A percentile compares a stretch with the other conserved stretches of the same genome.
These are phyloP conservation scores for Pseudogymnoascus sp. DNA, from an alignment of 2,329 filamentous ascomycete species.

Conservation along the genomic window DNA sequence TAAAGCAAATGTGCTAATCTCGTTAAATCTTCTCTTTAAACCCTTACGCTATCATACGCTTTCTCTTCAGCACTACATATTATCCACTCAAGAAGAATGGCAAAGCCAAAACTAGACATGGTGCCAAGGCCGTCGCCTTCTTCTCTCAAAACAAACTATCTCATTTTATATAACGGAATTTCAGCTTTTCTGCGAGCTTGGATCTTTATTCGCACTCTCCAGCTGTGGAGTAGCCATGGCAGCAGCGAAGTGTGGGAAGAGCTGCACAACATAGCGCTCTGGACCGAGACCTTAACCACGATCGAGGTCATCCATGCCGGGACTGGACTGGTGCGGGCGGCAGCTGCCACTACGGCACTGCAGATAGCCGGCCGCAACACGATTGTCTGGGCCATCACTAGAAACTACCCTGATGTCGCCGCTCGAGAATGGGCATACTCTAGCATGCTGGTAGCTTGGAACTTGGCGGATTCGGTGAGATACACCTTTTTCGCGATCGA, in stretches of 20 bases:
- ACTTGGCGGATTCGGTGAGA: slow-evolving; percentile 81
- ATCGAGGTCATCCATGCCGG: slow-evolving; percentile 80
- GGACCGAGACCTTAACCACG: slow-evolving; percentile 75
- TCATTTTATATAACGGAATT: slow-evolving; percentile 76
- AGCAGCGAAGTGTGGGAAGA: slow-evolving; percentile 53
- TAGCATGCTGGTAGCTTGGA: slow-evolving; percentile 81
- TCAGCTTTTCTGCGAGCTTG: slow-evolving; percentile 72
- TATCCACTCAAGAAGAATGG: neutral
- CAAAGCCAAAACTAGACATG: neutral
- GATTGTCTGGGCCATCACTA: slow-evolving; percentile 79
- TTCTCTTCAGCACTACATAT: too few species aligned
- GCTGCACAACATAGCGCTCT: slow-evolving; percentile 61
- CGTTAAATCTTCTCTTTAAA: too few species aligned
- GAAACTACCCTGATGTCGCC: slow-evolving; percentile 62
- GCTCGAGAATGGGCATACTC: slow-evolving; percentile 55
- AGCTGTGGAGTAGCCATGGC: slow-evolving; percentile 45
- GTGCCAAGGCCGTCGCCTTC: neutral
- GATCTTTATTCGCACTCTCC: slow-evolving; percentile 62
- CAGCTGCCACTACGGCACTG: slow-evolving; percentile 76
- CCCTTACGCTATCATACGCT: too few species aligned
- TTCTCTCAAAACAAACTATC: slow-evolving; percentile 55
- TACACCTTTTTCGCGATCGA: slow-evolving; percentile 83
- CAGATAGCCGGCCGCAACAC: slow-evolving; percentile 83
- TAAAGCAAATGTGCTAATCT: too few species aligned
- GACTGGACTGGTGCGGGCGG: slow-evolving; percentile 74